These are phyloP conservation scores for Capsicum rhomboideum DNA, from an alignment of 257 asterid species.

Conservation along the genomic window DNA sequence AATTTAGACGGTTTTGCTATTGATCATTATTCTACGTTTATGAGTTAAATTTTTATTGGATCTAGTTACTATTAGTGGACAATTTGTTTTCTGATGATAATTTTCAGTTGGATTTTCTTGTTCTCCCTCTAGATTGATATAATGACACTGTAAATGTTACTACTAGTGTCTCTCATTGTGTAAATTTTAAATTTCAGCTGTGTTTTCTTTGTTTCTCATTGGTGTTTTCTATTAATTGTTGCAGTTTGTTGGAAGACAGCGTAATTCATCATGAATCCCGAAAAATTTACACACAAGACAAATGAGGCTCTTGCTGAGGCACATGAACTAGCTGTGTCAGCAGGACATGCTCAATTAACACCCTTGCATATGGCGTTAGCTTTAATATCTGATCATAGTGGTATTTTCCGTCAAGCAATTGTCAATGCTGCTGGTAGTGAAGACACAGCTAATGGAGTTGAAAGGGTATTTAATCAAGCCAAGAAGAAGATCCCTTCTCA, in stretches of 20 bases:
- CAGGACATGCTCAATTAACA: slow-evolving; percentile 66
- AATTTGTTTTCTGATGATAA: not conserved
- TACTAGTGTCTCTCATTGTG: too few species aligned
- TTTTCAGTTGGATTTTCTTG: not conserved
- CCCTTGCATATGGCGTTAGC: slow-evolving; percentile 56
- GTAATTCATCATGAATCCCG: slow-evolving; percentile 50
- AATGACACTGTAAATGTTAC: too few species aligned
- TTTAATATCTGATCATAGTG: slow-evolving; percentile 36
- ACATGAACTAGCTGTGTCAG: slow-evolving; percentile 47
- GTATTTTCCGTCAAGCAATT: slow-evolving; percentile 55
- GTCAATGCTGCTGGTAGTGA: slow-evolving; percentile 43
- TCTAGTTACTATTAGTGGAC: not conserved
- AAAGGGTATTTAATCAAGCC: slow-evolving; percentile 43
- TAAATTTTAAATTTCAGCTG: too few species aligned
- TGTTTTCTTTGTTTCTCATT: too few species aligned
- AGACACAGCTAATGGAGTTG: slow-evolving; percentile 38
- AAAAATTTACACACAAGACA: slow-evolving; percentile 66
- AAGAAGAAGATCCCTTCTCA: slow-evolving; percentile 53
- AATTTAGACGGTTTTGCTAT: not conserved
- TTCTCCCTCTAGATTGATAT: not conserved
- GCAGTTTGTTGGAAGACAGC: not conserved
- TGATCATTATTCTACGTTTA: not conserved
- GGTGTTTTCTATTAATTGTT: not conserved
- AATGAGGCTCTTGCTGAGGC: slow-evolving; percentile 58
- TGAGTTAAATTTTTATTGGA: not conserved